These are phyloP conservation scores for Chlorokybus atmophyticus DNA, from an alignment of 139 green algal genomes.

Conservation along the genomic window DNA sequence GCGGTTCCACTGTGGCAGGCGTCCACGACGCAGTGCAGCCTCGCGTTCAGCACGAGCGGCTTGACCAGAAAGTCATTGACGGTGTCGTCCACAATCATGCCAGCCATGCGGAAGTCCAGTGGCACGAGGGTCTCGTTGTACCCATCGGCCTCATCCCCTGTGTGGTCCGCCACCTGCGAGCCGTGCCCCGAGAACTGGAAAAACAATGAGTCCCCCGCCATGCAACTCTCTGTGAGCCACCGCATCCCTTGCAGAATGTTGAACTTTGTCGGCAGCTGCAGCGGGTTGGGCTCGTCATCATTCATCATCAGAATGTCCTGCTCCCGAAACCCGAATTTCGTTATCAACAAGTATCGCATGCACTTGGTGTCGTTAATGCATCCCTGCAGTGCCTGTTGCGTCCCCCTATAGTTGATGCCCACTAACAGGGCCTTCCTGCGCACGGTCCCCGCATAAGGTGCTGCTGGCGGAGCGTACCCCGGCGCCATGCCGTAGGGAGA, in stretches of 20 bases:
- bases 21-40: slow-evolving; percentile 22
- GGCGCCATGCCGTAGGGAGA: neutral
- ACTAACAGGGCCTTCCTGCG: slow-evolving; percentile 24
- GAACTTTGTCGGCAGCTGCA: slow-evolving; percentile 5
- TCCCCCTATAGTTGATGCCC: slow-evolving; percentile 21
- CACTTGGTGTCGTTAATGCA: slow-evolving; percentile 31
- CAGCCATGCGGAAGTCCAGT: slow-evolving; percentile 6
- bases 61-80: slow-evolving; percentile 22
- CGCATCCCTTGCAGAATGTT: slow-evolving; percentile 26
- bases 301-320: slow-evolving; percentile 24
- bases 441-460: neutral
- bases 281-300: slow-evolving; percentile 14
- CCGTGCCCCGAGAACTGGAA: slow-evolving; percentile 21
- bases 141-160: slow-evolving; percentile 14
- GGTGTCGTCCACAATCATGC: slow-evolving; percentile 26
- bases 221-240: slow-evolving; percentile 12
- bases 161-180: neutral
- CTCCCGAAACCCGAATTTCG: slow-evolving; percentile 22
- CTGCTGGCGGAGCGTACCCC: neutral
- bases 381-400: slow-evolving; percentile 6
- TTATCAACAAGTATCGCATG: slow-evolving; percentile 28
- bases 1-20: slow-evolving; percentile 29
- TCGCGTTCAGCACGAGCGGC: too few species aligned
- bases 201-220: slow-evolving; percentile 18
- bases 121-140: too few species aligned